phyloP scores from a whole-genome alignment of 176 grass and related monocot genomes.

The Phragmites australis region DNA sequence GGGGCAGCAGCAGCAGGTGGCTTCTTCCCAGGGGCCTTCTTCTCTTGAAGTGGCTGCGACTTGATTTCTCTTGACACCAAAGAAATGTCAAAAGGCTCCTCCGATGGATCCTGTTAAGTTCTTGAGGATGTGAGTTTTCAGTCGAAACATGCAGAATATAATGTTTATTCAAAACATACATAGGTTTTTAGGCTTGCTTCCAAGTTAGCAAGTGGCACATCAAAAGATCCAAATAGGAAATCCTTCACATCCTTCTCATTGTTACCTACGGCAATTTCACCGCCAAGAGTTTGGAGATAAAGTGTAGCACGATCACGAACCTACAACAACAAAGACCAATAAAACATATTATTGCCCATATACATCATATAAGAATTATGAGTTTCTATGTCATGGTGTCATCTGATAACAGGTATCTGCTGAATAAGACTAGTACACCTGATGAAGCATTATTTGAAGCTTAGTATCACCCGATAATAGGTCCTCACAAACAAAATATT shows the following conservation, averaged over 20 bases:
- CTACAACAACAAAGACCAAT: constrained; percentile 51
- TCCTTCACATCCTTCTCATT: constrained; percentile 77
- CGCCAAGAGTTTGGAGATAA: constrained; percentile 76
- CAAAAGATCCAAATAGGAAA: constrained; percentile 93
- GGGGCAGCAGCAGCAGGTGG: constrained; percentile 45
- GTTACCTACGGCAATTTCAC: constrained; percentile 61
- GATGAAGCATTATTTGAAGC: constrained; percentile 11
- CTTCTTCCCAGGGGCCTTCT: constrained; percentile 80
- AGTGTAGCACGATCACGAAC: constrained; percentile 96
- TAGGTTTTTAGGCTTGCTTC: constrained; percentile 87
- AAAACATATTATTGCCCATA: constrained; percentile 17
- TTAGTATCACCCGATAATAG: no score
- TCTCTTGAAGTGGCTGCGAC: constrained; percentile 69
- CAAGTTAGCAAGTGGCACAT: constrained; percentile 92
- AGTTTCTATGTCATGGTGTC: neutral
- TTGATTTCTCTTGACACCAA: constrained; percentile 84
- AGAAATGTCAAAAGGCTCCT: constrained; percentile 84
- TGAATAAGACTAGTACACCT: constrained; percentile 29
- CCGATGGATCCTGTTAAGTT: constrained; percentile 75
- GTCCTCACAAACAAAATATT: no score
- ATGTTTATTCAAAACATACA: constrained; percentile 51
- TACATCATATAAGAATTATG: neutral
- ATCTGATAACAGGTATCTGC: constrained; percentile 15
- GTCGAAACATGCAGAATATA: constrained; percentile 22
- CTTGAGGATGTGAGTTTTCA: constrained; percentile 22